A percentile compares a stretch with the other conserved stretches of the same genome.
These are phyloP conservation scores for Trichosporon inkin DNA, from an alignment of 1,284 basidiomycete species.

Conservation along the genomic window DNA sequence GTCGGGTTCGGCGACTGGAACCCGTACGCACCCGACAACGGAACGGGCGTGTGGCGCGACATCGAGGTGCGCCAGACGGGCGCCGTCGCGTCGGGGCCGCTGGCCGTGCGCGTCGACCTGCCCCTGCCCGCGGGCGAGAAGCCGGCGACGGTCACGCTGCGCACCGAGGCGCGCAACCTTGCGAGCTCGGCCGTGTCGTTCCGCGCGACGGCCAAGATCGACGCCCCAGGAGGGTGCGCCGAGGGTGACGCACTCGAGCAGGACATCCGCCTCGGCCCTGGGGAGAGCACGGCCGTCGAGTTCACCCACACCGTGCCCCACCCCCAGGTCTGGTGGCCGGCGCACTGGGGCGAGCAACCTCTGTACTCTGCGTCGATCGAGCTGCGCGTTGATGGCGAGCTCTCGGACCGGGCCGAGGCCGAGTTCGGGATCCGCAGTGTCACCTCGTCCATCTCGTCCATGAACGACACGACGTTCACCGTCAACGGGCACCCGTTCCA, in stretches of 20 bases:
- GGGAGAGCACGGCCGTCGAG: background rate
- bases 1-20: slow-evolving; percentile 5
- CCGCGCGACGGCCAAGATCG: background rate
- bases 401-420: background rate
- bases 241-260: background rate
- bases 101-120: background rate
- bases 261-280: background rate
- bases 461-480: slow-evolving; percentile 1
- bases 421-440: background rate
- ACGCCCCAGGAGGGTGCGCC: no score
- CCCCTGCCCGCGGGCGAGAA: background rate
- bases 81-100: background rate
- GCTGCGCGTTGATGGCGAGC: no score
- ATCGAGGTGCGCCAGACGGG: background rate
- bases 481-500: slow-evolving; percentile 2
- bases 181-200: background rate
- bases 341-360: background rate
- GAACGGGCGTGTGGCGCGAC: slow-evolving; percentile 1
- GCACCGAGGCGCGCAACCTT: background rate
- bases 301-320: background rate
- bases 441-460: background rate
- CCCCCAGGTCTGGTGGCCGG: slow-evolving; percentile 1
- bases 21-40: background rate
- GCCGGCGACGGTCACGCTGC: background rate
- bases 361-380: background rate